Evolutionary conservation across 352 stramenopile species (phyloP), one percentile per base, ranked within the genome.

Genomic region (Globisporangium rhizosaccharum): DNA sequence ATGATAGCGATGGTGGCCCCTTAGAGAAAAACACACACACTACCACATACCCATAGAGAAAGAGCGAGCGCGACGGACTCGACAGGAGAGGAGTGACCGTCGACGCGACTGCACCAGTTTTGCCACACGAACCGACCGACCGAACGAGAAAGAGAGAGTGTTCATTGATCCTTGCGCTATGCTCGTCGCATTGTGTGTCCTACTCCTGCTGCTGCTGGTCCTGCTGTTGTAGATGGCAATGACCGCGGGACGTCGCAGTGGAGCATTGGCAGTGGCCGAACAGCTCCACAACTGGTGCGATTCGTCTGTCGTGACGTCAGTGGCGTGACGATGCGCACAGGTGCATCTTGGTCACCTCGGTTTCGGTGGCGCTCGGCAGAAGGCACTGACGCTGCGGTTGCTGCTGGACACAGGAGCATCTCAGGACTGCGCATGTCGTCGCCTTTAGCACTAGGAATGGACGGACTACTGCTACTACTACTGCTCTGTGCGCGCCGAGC

Each of bases 391-490:
- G n/a, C 18, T 49, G 18, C 44, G 42, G 12, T 47, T 18, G 55
- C 67, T 57, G 66, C 37, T 37, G 51, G 12, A 42, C 25, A 45
- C 64, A 45, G 56, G 36, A 59, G 61, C 30, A 51, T 55, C 62
- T 62, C 69, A 23, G 23, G 70, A 61, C 67, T 73, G 18, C 79
- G 73, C 39, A 85, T 66, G 55, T 76, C 73, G 61, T 89, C 76
- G 39, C 72, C 63, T 53, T 89, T 88, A 37, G 58, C 47, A 53
- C 62, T 65, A 36, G 23, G 17, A 11, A 9, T 28, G n/a, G 46
- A 17, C 25, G 23, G n/a, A 12, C 26, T 41, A 17, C 51, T 41
- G 10, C n/a, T 25, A 28, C 17, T 6, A 12, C 10, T 15, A 6
- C 44, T 49, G n/a, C 44, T 20, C 10, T 12, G n/a, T 14, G 51